phyloP scores from a whole-genome alignment of 495 filamentous ascomycete genomes.

The Cryomyces minteri region DNA sequence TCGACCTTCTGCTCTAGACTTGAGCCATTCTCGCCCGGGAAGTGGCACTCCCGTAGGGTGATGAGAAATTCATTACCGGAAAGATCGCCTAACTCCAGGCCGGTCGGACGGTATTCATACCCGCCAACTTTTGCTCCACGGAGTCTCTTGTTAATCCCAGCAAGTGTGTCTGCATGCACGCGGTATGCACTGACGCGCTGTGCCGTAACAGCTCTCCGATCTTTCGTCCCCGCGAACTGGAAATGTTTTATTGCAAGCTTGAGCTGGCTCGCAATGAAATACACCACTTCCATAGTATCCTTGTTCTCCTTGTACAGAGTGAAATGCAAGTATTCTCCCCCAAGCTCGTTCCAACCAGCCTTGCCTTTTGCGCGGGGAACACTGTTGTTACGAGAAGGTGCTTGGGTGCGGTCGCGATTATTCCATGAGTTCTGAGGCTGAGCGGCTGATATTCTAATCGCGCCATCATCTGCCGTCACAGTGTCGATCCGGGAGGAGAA shows the following conservation, averaged over 20 bases:
- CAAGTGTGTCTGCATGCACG: slow-evolving; percentile 30
- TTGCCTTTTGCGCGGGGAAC: slow-evolving; percentile 17
- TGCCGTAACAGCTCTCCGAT: slow-evolving; percentile 70
- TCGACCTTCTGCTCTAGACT: slow-evolving; percentile 19
- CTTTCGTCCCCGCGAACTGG: slow-evolving; percentile 85
- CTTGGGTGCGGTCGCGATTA: slow-evolving; percentile 4
- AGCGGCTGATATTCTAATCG: slow-evolving; percentile 37
- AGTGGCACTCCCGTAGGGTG: slow-evolving; percentile 65
- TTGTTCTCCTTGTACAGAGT: slow-evolving; percentile 95
- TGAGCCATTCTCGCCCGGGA: slow-evolving; percentile 27
- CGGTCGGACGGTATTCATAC: slow-evolving; percentile 50
- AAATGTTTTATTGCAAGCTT: slow-evolving; percentile 51
- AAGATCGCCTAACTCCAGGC: slow-evolving; percentile 67
- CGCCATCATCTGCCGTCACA: slow-evolving; percentile 34
- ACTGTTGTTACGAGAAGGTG: slow-evolving; percentile 2
- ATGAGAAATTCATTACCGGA: slow-evolving; percentile 82
- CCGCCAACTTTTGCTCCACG: slow-evolving; percentile 48
- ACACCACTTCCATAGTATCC: slow-evolving; percentile 87
- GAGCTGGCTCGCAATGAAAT: slow-evolving; percentile 47
- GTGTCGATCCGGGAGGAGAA: slow-evolving; percentile 52
- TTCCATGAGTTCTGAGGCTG: slow-evolving; percentile 10
- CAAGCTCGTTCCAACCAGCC: slow-evolving; percentile 40
- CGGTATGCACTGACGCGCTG: slow-evolving; percentile 64
- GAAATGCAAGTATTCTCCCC: slow-evolving; percentile 76
- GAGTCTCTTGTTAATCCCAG: slow-evolving; percentile 42